Evolutionary conservation across 768 basidiomycete species (phyloP).

Genomic region (Xerocomus potaroensis): DNA sequence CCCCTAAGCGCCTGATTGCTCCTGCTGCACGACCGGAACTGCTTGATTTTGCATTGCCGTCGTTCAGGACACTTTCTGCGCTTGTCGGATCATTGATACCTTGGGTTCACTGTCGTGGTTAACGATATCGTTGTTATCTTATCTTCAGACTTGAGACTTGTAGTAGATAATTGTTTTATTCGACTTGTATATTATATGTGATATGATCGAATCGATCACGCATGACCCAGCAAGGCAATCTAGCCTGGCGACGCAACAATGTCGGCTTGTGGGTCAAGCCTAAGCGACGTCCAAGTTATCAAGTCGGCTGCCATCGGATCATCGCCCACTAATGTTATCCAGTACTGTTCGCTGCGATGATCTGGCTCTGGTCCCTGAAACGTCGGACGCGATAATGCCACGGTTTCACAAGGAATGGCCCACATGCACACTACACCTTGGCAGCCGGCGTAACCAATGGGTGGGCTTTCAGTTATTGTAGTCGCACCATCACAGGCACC

Average conservation of each 20-base stretch:
- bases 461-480: no score
- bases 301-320: neutral
- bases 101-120: constrained; percentile 23
- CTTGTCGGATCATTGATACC: constrained; percentile 31
- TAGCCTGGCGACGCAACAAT: no score
- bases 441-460: no score
- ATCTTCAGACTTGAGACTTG: no score
- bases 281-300: no score
- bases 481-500: neutral
- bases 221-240: neutral
- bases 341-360: no score
- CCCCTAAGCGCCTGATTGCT: constrained; percentile 9
- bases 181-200: no score
- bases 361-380: no score
- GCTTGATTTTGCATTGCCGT: constrained; percentile 31
- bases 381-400: neutral
- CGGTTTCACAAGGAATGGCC: neutral
- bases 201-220: neutral
- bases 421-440: no score
- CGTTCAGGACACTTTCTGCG: constrained; percentile 29
- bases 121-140: neutral
- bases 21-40: constrained; percentile 14
- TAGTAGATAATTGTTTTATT: no score
- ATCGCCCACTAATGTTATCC: no score
- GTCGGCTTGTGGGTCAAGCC: no score